phyloP scores from a whole-genome alignment of 495 filamentous ascomycete species.

The Lepidopterella palustris region DNA sequence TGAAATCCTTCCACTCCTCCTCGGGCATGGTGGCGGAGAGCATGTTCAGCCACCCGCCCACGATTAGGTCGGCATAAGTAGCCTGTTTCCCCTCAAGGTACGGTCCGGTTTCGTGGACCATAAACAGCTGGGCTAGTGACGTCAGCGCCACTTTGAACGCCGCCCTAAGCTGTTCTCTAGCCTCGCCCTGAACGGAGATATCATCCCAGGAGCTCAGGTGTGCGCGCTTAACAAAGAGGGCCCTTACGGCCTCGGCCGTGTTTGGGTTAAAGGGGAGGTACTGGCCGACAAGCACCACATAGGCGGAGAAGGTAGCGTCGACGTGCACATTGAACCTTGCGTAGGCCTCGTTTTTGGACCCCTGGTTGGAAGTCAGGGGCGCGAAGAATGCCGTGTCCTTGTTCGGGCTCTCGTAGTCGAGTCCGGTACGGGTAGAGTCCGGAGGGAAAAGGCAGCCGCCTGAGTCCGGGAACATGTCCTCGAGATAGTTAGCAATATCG shows the following conservation, averaged over 20 bases:
- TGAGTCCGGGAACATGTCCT: conserved; percentile 43
- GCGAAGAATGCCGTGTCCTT: conserved; percentile 21
- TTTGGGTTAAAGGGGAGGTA: conserved; percentile 43
- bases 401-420: conserved; percentile 23
- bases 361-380: conserved; percentile 17
- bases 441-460: conserved; percentile 39
- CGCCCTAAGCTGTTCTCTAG: conserved; percentile 34
- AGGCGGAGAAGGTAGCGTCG: conserved; percentile 45
- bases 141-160: conserved; percentile 41
- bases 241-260: conserved; percentile 38
- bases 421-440: not conserved
- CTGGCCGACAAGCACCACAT: conserved; percentile 34
- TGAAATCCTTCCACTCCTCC: conserved; percentile 45
- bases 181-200: conserved; percentile 40
- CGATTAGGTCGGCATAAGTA: conserved; percentile 56
- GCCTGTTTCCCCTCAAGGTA: conserved; percentile 45
- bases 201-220: conserved; percentile 45
- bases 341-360: conserved; percentile 27
- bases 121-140: conserved; percentile 42
- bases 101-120: conserved; percentile 39
- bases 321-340: conserved; percentile 45
- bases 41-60: conserved; percentile 56
- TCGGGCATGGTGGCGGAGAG: conserved; percentile 39
- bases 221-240: conserved; percentile 43
- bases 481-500: conserved; percentile 54